Conservation (phyloP, 2,329 filamentous ascomycete genomes). For the Xylaria sp. region DNA sequence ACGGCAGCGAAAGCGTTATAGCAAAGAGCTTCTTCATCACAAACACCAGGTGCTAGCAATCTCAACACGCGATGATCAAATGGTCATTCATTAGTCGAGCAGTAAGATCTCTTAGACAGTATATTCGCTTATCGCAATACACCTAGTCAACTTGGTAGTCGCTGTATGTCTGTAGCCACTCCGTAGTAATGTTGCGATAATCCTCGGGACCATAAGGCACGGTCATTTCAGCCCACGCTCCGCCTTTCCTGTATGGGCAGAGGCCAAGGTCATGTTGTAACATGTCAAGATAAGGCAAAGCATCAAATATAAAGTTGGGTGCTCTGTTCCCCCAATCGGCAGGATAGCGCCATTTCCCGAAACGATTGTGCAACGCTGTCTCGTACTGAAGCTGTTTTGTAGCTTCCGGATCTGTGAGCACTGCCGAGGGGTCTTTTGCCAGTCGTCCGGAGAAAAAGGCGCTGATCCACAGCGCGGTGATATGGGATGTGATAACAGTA, state of each 20-base stretch:
- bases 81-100: no score
- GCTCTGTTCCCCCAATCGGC: slow-evolving; percentile 70
- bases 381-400: slow-evolving; percentile 57
- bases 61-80: no score
- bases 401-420: slow-evolving; percentile 14
- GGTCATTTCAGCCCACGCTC: slow-evolving; percentile 63
- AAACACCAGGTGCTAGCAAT: no score
- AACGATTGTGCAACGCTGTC: slow-evolving; percentile 73
- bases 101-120: no score
- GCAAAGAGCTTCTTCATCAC: no score
- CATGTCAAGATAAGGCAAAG: slow-evolving; percentile 77
- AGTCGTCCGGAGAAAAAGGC: slow-evolving; percentile 64
- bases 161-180: slow-evolving; percentile 55
- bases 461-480: slow-evolving; percentile 65
- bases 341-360: slow-evolving; percentile 76
- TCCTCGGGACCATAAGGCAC: slow-evolving; percentile 69
- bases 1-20: no score
- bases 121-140: no score
- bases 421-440: slow-evolving; percentile 19
- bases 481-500: slow-evolving; percentile 57
- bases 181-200: slow-evolving; percentile 64
- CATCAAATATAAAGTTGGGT: slow-evolving; percentile 81
- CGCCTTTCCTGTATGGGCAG: slow-evolving; percentile 64
- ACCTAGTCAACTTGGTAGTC: no score
- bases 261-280: slow-evolving; percentile 74